phyloP scores from a whole-genome alignment of 805 yeast genomes.

The Wickerhamiella brachini region DNA sequence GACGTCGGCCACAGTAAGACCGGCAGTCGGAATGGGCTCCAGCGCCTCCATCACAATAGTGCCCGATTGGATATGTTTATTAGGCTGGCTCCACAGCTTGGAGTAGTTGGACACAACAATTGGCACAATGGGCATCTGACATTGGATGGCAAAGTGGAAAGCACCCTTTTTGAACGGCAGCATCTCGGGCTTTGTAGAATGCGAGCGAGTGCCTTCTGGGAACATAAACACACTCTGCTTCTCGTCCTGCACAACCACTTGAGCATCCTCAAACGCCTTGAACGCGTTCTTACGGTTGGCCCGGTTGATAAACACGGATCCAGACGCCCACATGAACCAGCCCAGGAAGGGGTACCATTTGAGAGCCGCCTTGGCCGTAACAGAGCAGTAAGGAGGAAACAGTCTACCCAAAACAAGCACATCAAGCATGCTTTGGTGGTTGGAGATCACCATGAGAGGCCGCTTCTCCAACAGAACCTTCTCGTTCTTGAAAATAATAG shows the following conservation, averaged over 20 bases:
- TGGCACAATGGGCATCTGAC: slow-evolving; percentile 80
- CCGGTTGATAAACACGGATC: slow-evolving; percentile 85
- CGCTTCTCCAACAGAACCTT: slow-evolving; percentile 31
- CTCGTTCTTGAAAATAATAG: slow-evolving; percentile 52
- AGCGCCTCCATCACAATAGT: slow-evolving; percentile 64
- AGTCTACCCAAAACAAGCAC: slow-evolving; percentile 65
- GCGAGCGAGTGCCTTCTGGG: slow-evolving; percentile 96
- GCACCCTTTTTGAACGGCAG: slow-evolving; percentile 95
- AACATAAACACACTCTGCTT: slow-evolving; percentile 76
- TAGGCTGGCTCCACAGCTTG: slow-evolving; percentile 43
- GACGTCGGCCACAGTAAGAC: slow-evolving; percentile 59
- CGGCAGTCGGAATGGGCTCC: slow-evolving; percentile 63
- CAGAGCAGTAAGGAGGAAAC: slow-evolving; percentile 80
- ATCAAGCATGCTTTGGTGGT: slow-evolving; percentile 87
- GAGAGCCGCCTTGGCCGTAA: slow-evolving; percentile 79
- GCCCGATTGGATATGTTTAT: slow-evolving; percentile 30
- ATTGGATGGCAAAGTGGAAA: slow-evolving; percentile 91
- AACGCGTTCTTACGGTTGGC: slow-evolving; percentile 62
- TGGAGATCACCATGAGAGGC: slow-evolving; percentile 73
- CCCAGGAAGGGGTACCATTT: slow-evolving; percentile 83
- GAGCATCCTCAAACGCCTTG: slow-evolving; percentile 57
- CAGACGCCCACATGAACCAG: slow-evolving; percentile 89
- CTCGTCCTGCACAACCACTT: slow-evolving; percentile 42
- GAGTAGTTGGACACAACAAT: slow-evolving; percentile 79
- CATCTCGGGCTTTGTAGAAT: slow-evolving; percentile 48